Percentiles rank a stretch among this genome's conserved stretches.
Conservation (phyloP, 371 early-diverging fungal species). For the Lichtheimia corymbifera region DNA sequence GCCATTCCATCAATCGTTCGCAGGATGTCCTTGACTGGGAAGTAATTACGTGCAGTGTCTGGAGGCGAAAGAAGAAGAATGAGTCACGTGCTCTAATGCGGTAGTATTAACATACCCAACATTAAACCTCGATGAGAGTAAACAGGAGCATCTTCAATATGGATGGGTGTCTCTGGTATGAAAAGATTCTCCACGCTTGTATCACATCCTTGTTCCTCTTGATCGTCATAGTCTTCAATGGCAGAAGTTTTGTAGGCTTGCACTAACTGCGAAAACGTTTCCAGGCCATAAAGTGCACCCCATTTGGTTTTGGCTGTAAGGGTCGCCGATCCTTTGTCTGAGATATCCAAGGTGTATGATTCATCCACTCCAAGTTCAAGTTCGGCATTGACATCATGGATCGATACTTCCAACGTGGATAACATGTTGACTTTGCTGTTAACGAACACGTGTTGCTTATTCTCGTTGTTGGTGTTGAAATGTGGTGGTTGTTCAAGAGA, state of each 20-base stretch:
- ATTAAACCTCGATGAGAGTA: conserved; percentile 76
- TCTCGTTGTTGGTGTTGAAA: conserved; percentile 6
- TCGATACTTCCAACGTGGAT: conserved; percentile 26
- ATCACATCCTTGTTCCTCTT: conserved; percentile 25
- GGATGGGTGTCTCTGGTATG: conserved; percentile 60
- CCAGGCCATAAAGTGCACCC: conserved; percentile 78
- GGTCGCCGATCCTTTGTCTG: conserved; percentile 36
- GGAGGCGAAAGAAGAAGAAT: not conserved
- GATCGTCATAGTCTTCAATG: conserved; percentile 18
- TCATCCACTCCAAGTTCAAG: conserved; percentile 59
- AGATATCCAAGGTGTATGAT: conserved; percentile 63
- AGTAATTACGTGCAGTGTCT: conserved; percentile 82
- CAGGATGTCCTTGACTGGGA: conserved; percentile 60
- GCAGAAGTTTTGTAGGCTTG: conserved; percentile 18
- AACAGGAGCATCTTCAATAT: conserved; percentile 68
- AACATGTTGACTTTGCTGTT: conserved; percentile 6
- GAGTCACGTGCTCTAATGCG: no score
- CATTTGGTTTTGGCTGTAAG: conserved; percentile 68
- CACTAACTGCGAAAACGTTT: conserved; percentile 75
- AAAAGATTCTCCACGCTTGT: conserved; percentile 19
- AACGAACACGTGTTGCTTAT: conserved; percentile 4
- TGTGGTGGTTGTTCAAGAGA: not conserved
- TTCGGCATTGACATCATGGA: conserved; percentile 34
- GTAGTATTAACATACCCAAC: conserved; percentile 34
- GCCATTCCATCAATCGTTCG: conserved; percentile 59